Percentiles rank a stretch among this genome's conserved stretches.
phyloP scores from a whole-genome alignment of 768 basidiomycete species.

The Trichaptum fuscoviolaceum region DNA sequence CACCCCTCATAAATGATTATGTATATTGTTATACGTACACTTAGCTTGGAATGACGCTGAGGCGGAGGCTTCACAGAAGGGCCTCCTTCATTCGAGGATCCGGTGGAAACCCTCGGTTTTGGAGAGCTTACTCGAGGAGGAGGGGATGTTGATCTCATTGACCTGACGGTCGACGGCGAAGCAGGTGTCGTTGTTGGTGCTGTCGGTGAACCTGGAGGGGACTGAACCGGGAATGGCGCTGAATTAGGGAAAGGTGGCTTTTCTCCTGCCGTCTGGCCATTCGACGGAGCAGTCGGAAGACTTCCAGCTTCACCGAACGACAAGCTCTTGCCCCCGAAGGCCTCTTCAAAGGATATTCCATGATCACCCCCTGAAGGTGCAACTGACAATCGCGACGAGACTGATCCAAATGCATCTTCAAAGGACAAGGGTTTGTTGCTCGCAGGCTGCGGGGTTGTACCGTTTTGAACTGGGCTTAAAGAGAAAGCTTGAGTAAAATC shows the following conservation, averaged over 20 bases:
- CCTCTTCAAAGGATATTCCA: slow-evolving; percentile 47
- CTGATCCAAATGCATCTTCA: slow-evolving; percentile 43
- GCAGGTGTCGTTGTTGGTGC: not conserved
- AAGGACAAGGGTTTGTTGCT: slow-evolving; percentile 30
- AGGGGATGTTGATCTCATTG: slow-evolving; percentile 35
- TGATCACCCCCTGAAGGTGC: slow-evolving; percentile 16
- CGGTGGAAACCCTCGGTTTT: slow-evolving; percentile 54
- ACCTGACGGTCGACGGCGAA: slow-evolving; percentile 24
- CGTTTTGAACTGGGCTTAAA: slow-evolving; percentile 13
- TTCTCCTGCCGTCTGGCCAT: slow-evolving; percentile 6
- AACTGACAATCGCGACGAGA: slow-evolving; percentile 16
- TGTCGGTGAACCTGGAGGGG: slow-evolving; percentile 35
- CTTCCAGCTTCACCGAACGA: slow-evolving; percentile 13
- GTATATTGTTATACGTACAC: slow-evolving; percentile 45
- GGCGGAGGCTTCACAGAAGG: slow-evolving; percentile 48
- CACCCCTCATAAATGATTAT: slow-evolving; percentile 7
- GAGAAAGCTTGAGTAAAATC: slow-evolving; percentile 9
- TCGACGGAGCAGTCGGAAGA: slow-evolving; percentile 12
- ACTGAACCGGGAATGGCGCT: slow-evolving; percentile 33
- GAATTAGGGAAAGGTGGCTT: not conserved
- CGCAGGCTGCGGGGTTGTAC: slow-evolving; percentile 16
- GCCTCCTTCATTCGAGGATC: slow-evolving; percentile 46
- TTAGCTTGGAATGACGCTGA: slow-evolving; percentile 65
- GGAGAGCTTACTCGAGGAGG: slow-evolving; percentile 49
- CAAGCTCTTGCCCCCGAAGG: slow-evolving; percentile 38